A percentile compares a stretch with the other conserved stretches of the same genome.
Evolutionary conservation across 371 early-diverging fungal species (phyloP).

Genomic region (Mortierella sp.): DNA sequence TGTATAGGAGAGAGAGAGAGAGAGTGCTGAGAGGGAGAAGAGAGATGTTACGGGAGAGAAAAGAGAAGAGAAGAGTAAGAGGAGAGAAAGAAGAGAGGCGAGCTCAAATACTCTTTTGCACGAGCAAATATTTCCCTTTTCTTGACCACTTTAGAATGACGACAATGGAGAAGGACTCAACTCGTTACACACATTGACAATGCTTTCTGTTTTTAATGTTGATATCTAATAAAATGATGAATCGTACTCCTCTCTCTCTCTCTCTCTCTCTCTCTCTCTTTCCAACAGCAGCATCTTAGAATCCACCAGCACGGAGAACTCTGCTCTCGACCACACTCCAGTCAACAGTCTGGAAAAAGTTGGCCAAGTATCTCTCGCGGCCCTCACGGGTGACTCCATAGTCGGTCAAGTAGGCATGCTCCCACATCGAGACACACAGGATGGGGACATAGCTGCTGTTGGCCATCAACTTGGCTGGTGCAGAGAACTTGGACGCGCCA

Average conservation of each 20-base stretch:
- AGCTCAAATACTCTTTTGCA: neutral
- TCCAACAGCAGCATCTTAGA: constrained; percentile 15
- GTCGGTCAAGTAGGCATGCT: constrained; percentile 71
- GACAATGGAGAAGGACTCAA: neutral
- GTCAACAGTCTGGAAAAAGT: constrained; percentile 71
- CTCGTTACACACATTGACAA: neutral
- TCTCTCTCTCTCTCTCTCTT: no score
- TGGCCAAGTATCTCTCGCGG: constrained; percentile 61
- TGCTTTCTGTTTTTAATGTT: neutral
- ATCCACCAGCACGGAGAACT: constrained; percentile 51
- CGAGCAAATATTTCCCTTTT: neutral
- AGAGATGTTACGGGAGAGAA: neutral
- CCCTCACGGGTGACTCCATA: constrained; percentile 65
- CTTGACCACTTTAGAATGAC: neutral
- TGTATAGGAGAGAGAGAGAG: neutral
- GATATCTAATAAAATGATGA: constrained; percentile 6
- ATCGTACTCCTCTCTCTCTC: neutral
- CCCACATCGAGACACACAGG: constrained; percentile 73
- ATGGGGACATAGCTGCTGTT: constrained; percentile 60
- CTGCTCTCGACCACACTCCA: constrained; percentile 61
- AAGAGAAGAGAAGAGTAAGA: neutral
- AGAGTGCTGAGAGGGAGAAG: neutral
- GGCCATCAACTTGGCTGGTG: constrained; percentile 41
- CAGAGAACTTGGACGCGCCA: constrained; percentile 48
- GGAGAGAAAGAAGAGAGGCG: neutral